Base-by-base conservation (phyloP, 129 eudicot species). In the Rutidosis leptorrhynchoides region DNA sequence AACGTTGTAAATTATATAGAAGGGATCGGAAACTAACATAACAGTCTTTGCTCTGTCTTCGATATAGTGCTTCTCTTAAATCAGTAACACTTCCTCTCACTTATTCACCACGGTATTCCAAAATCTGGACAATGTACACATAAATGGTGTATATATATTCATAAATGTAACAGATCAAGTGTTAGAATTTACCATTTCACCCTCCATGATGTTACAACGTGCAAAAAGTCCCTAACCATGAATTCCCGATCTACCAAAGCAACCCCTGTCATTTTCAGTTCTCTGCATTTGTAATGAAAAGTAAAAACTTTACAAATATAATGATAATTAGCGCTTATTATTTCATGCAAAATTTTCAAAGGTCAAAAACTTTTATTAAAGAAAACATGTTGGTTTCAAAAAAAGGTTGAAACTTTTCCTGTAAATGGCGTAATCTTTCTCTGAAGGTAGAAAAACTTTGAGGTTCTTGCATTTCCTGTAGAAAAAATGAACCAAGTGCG, bases 201-300 rank as follows among this genome's bases (percentile, higher is more conserved):
- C 99, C 87, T 93, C 99, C 57, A 73, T 80, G 61, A 93, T 93
- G 52, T 84, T 71, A 51, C 82, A 72, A 48, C 88, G 90, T 33
- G 99, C 99, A 85, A 93, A 93, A 60, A 93, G 96, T 49, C 99
- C 99, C 99, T 96, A 93, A 68, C 99, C 92, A 65, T 93, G 99
- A 61, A 93, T 93, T 62, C 89, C 96, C 27, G 99, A 93, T 80
- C 81, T 80, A 67, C 99, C 99, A 60, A 89, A 89, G 88, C 96
- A 93, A 70, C 89, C 99, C 28, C 87, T 84, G 30, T 89, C 96
- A 65, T 83, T 86, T 78, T 93, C 99, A 1, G 95, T 93, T 84
- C 84, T 89, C 99, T 93, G 95, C 55, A 83, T 30, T 35, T 69
- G 67, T 20, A 78, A 75, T 58, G 16, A n/a, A 53, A 43, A 45